Base-by-base conservation (phyloP, 2,329 filamentous ascomycete genomes). In the Penicillium sp. region DNA sequence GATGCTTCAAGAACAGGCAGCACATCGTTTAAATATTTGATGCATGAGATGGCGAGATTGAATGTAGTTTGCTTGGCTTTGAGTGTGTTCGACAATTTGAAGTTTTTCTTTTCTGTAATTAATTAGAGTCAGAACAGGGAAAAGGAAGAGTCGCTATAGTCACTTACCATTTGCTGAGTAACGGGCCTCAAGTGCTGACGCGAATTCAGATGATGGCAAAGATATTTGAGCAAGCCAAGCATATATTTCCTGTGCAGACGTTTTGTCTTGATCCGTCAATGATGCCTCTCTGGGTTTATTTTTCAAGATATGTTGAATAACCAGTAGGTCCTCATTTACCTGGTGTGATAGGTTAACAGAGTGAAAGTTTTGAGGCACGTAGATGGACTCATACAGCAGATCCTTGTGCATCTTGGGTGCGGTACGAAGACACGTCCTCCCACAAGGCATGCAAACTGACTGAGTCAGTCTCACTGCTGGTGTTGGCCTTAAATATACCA, bases 201-300 rank as follows among this genome's bases (percentile, higher is more conserved):
- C 65, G 58, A 73, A 74, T 26, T 66, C 65, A 5, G 67, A 56
- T 14, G 63, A 67, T 7, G 73, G 73, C 12, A 73, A 60, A 12
- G 71, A 67, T 50, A 61, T 40, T 18, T 51, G 28, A 47, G 64
- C 64, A 26, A 68, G 63, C 73, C 73, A 75, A 11, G 61, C 57
- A 43, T 70, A 69, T 1, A 76, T 46, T 5, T 63, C 60, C 30
- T 65, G 63, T 5, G 64, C 61, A 16, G 65, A 64, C 16, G 62
- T 40, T 14, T 51, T 58, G 30, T 73, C 70, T 7, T 60, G 51
- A 14, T 60, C 55, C 21, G 18, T 21, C 8, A 65, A 61, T 18
- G 68, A 47, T 6, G 28, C 24, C 43, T 54, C 61, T 4, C 56
- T 53, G 16, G 45, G 57, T 59, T 62, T 61, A 28, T 42, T 40